Percentiles rank a stretch among this genome's conserved stretches.
phyloP scores from a whole-genome alignment of 2,329 filamentous ascomycete species.

The Diaporthe citri region DNA sequence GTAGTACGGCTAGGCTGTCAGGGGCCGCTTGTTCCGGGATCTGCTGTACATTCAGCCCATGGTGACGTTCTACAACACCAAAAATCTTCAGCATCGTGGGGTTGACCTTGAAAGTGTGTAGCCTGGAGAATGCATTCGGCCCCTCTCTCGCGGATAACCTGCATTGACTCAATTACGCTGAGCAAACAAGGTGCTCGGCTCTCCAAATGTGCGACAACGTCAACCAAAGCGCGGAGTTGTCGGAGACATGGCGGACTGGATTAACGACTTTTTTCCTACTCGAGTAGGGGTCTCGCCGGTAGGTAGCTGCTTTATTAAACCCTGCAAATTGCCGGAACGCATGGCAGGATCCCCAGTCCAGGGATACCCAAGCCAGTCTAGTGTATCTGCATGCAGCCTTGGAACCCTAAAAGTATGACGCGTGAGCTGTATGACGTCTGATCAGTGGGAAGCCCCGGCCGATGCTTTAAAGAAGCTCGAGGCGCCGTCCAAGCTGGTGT shows the following conservation, averaged over 20 bases:
- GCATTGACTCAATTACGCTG: not conserved
- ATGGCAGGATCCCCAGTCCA: constrained; percentile 5
- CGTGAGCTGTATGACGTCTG: constrained; percentile 23
- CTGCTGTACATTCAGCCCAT: not conserved
- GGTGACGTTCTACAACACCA: not conserved
- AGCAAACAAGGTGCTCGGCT: not conserved
- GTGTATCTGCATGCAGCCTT: constrained; percentile 30
- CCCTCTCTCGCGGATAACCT: not conserved
- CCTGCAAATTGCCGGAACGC: constrained; percentile 15
- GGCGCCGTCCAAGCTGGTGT: constrained; percentile 5
- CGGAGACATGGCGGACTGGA: not conserved
- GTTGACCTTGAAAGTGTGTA: too few species aligned
- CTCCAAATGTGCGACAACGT: not conserved
- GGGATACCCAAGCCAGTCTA: constrained; percentile 24
- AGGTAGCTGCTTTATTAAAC: constrained; percentile 1
- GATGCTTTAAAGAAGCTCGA: constrained; percentile 29
- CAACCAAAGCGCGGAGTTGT: not conserved
- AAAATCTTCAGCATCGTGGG: not conserved
- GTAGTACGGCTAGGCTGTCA: not conserved
- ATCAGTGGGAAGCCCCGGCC: constrained; percentile 3
- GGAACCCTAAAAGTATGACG: constrained; percentile 33
- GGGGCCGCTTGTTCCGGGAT: constrained; percentile 7
- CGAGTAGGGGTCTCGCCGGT: constrained; percentile 14
- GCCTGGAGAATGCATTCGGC: not conserved
- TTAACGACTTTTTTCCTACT: not conserved